Conservation (phyloP, 139 green algal species). For the Picochlorum sp. region DNA sequence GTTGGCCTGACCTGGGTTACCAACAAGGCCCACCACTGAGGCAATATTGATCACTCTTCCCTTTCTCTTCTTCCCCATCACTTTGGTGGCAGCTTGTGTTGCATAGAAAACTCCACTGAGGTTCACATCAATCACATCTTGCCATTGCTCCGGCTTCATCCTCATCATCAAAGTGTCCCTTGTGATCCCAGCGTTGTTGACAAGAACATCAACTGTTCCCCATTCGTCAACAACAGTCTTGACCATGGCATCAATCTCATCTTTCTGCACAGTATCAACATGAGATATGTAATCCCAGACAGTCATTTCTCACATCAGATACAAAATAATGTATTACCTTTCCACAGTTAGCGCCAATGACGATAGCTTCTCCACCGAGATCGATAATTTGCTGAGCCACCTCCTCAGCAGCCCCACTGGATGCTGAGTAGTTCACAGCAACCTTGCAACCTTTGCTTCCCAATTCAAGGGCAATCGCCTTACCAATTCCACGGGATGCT, state of each 20-base stretch:
- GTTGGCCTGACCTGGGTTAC: conserved; percentile 91
- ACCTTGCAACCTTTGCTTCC: conserved; percentile 62
- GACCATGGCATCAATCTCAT: conserved; percentile 42
- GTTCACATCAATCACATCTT: conserved; percentile 97
- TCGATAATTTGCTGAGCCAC: conserved; percentile 47
- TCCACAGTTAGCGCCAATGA: conserved; percentile 55
- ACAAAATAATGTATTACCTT: conserved; percentile 31
- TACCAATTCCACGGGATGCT: conserved; percentile 86
- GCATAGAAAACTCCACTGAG: conserved; percentile 89
- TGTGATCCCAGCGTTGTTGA: conserved; percentile 99
- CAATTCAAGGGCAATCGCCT: conserved; percentile 78
- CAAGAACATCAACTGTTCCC: conserved; percentile 90
- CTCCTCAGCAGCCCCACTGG: conserved; percentile 62
- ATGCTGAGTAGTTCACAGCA: conserved; percentile 76
- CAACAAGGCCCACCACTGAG: conserved; percentile 88
- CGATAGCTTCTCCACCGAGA: conserved; percentile 65
- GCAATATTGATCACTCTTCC: conserved; percentile 97
- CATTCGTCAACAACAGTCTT: conserved; percentile 66
- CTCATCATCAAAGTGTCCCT: conserved; percentile 93
- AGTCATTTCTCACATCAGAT: neutral
- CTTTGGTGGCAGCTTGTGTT: conserved; percentile 80
- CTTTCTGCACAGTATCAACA: conserved; percentile 14
- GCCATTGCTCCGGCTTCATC: conserved; percentile 96
- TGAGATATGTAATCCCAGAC: neutral
- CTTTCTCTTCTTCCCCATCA: conserved; percentile 81